Evolutionary conservation across 192 early-diverging fungal species (phyloP).

Genomic region (Paraglomus occultum): DNA sequence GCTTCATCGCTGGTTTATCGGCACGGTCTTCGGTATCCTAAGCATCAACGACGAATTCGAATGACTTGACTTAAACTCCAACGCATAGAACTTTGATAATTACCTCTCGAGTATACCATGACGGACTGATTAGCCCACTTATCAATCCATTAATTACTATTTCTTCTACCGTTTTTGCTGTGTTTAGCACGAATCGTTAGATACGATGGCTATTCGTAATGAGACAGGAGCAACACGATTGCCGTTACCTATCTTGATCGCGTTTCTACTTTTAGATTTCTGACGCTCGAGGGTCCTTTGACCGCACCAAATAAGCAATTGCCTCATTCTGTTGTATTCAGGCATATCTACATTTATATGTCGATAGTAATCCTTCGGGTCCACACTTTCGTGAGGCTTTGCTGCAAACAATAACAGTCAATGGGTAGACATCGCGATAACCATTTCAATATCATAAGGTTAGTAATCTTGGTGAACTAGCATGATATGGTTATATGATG

Average conservation of each 20-base stretch:
- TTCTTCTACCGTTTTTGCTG: slow-evolving; percentile 43
- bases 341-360: slow-evolving; percentile 66
- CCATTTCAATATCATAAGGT: not conserved
- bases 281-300: slow-evolving; percentile 36
- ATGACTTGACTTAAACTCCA: no score
- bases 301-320: slow-evolving; percentile 70
- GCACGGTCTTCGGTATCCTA: no score
- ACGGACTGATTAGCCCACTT: slow-evolving; percentile 41
- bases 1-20: slow-evolving; percentile 15
- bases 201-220: not conserved
- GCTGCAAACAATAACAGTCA: slow-evolving; percentile 38
- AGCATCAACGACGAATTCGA: no score
- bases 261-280: slow-evolving; percentile 1
- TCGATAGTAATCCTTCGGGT: slow-evolving; percentile 57
- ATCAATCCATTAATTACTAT: slow-evolving; percentile 39
- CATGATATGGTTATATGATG: not conserved
- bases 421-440: no score
- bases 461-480: not conserved
- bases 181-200: not conserved
- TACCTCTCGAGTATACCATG: slow-evolving; percentile 52
- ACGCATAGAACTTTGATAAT: not conserved
- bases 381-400: slow-evolving; percentile 58
- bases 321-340: slow-evolving; percentile 62
- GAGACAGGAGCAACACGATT: not conserved
- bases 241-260: not conserved